These are phyloP conservation scores for Hibiscus mutabilis DNA, from an alignment of 345 rosid genomes.

Conservation along the genomic window DNA sequence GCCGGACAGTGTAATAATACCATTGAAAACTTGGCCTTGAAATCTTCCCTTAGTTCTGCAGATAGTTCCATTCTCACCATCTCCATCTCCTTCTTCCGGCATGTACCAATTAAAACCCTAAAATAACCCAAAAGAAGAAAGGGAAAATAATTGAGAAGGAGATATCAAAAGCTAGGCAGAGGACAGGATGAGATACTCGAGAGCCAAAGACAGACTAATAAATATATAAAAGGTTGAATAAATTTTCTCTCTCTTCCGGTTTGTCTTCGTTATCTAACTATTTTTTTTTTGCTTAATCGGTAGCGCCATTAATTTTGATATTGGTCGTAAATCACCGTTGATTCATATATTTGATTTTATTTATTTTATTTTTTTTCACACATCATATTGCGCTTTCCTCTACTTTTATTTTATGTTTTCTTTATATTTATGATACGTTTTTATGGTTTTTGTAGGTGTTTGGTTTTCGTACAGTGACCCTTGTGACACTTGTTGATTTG, in stretches of 20 bases:
- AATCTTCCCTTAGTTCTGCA: constrained; percentile 7
- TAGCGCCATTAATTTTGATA: background rate
- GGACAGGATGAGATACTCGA: background rate
- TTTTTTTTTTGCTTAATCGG: background rate
- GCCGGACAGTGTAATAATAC: background rate
- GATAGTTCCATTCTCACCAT: background rate
- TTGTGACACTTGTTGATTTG: no score
- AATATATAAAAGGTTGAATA: no score
- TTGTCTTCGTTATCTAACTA: no score
- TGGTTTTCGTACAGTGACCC: no score
- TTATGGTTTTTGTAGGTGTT: no score
- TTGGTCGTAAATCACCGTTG: no score
- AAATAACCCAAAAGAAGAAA: background rate
- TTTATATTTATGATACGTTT: no score
- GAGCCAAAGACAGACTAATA: background rate
- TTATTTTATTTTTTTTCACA: no score
- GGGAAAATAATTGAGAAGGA: background rate
- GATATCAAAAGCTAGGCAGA: background rate
- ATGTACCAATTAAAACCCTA: background rate
- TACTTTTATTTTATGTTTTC: no score
- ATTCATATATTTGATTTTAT: no score
- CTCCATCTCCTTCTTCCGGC: background rate
- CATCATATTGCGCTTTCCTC: no score
- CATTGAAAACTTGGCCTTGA: background rate
- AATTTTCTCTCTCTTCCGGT: no score